These are phyloP conservation scores for Zychaea mexicana DNA, from an alignment of 371 early-diverging fungal species.

Conservation along the genomic window DNA sequence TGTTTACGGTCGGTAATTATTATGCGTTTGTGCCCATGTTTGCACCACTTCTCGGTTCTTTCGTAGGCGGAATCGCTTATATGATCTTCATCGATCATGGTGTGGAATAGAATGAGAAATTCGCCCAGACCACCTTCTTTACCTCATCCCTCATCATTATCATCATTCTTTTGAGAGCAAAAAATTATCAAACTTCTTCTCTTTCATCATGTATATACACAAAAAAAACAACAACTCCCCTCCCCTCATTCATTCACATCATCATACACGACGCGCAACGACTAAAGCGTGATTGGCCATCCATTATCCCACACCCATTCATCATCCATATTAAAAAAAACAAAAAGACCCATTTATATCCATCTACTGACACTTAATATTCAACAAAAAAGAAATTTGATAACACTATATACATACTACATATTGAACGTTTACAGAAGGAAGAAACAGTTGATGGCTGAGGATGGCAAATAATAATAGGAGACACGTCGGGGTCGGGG, in stretches of 20 bases:
- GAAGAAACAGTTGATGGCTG: too few relatives aligned
- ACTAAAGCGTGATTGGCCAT: too few relatives aligned
- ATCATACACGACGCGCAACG: not conserved
- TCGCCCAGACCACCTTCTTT: not conserved
- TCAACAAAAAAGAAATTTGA: too few relatives aligned
- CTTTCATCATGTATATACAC: constrained; percentile 2
- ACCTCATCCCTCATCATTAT: not conserved
- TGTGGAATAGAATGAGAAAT: not conserved
- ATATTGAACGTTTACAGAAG: too few relatives aligned
- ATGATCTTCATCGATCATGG: constrained; percentile 58
- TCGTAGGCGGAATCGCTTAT: constrained; percentile 69
- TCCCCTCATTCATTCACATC: not conserved
- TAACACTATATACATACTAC: too few relatives aligned
- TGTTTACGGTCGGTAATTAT: constrained; percentile 65
- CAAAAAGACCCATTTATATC: too few relatives aligned
- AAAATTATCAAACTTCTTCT: too few relatives aligned
- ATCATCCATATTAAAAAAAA: too few relatives aligned
- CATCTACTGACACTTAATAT: too few relatives aligned
- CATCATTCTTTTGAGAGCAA: not conserved
- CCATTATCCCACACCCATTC: too few relatives aligned
- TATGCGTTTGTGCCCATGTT: constrained; percentile 81
- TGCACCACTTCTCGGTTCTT: constrained; percentile 76
- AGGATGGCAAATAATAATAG: too few relatives aligned
- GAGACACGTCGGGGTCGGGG: too few relatives aligned
- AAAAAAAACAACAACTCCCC: not conserved